Conservation (phyloP, 169 alveolate species). For the Plasmodium relictum region DNA sequence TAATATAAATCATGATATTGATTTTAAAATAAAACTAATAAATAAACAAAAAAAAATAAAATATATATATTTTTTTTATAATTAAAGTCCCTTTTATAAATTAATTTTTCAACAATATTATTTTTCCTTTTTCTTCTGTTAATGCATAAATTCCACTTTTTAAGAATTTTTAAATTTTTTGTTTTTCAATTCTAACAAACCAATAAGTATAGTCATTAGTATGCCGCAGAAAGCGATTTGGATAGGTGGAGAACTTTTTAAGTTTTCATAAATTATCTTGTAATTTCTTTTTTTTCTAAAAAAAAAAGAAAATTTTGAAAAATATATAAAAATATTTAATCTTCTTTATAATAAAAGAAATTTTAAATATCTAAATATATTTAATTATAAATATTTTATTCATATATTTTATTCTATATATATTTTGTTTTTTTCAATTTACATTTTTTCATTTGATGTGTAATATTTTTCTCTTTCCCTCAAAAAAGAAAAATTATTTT, state of each 20-base stretch:
- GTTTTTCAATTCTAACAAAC: constrained; percentile 46
- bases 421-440: not conserved
- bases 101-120: too few relatives aligned
- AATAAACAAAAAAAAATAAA: too few relatives aligned
- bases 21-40: too few relatives aligned
- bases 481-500: constrained; percentile 39
- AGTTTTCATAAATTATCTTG: constrained; percentile 21
- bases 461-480: constrained; percentile 39
- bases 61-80: too few relatives aligned
- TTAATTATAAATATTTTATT: not conserved
- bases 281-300: constrained; percentile 49
- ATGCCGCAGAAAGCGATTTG: constrained; percentile 71
- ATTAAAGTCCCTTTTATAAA: too few relatives aligned
- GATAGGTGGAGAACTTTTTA: constrained; percentile 42
- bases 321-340: not conserved
- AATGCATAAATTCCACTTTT: too few relatives aligned
- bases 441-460: constrained; percentile 55
- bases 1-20: too few relatives aligned
- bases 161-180: too few relatives aligned
- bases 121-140: too few relatives aligned
- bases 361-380: not conserved
- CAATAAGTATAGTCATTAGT: constrained; percentile 26
- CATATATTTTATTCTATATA: not conserved
- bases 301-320: not conserved
- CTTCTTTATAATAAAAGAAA: not conserved